Evolutionary conservation across 2,329 filamentous ascomycete species (phyloP), one percentile per base, ranked within the genome.

Genomic region (Penicillium nordicum): DNA sequence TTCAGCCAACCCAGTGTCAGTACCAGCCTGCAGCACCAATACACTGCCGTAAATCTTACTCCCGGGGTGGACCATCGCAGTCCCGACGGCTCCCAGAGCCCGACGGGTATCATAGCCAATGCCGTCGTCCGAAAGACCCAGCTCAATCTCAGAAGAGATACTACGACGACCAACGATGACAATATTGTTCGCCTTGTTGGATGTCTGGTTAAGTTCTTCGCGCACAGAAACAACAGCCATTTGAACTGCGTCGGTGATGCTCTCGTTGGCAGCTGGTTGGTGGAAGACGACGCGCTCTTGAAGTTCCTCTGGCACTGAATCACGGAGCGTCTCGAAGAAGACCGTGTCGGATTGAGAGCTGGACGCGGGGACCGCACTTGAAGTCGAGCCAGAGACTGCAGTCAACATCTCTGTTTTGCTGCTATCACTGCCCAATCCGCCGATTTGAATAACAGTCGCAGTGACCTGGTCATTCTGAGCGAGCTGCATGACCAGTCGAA

Each of bases 401-500:
- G 56, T 52, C 16, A 44, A 41, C n/a, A 25, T 2, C 58, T 59
- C 30, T 68, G 40, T 16, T 23, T 55, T 63, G 2, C 4, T 11
- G 9, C 9, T 4, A 11, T 57, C 42, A 25, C 41, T 16, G 7
- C 42, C 38, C n/a, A 45, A n/a, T 4, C 51, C 72, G 25, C 72
- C 74, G 27, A 90, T 79, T 58, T 86, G 85, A 1, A 88, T 78
- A 32, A 97, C 82, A 0, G 89, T 93, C 0, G 87, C 90, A 0
- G 90, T 92, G 27, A 96, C 85, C 42, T 89, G 84, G 4, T 84
- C 82, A 66, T 92, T 94, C 70, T 88, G 86, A 0, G 88, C 90
- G 0, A 99, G 81, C 68, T 97, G 93, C 3, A 97, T 80, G 3
- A 93, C 88, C 25, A 97, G 84, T 1, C 87, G 81, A 0, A 97